These are phyloP conservation scores for Xerocomus cyaneibrunnescens DNA, from an alignment of 1,284 basidiomycete species.

Conservation along the genomic window DNA sequence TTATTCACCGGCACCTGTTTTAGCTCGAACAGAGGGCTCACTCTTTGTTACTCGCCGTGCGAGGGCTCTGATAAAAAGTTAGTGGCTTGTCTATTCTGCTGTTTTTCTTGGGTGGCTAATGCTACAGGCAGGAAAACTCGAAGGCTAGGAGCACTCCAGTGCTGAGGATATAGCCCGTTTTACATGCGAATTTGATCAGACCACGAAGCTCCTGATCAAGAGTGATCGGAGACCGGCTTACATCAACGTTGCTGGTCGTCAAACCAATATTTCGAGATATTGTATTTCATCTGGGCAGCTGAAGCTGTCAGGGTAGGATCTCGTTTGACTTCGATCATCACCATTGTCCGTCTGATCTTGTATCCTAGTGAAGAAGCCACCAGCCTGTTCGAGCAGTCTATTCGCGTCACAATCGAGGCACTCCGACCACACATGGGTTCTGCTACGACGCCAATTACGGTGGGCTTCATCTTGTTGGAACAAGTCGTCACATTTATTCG, in stretches of 20 bases:
- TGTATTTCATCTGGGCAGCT: background rate
- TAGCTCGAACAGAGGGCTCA: background rate
- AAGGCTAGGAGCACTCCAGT: background rate
- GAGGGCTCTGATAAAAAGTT: background rate
- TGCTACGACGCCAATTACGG: slow-evolving; percentile 29
- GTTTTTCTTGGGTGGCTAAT: background rate
- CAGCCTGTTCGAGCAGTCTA: slow-evolving; percentile 35
- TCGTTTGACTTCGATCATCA: background rate
- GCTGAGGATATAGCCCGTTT: background rate
- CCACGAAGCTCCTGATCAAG: too few relatives aligned
- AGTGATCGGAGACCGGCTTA: too few relatives aligned
- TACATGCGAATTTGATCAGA: background rate
- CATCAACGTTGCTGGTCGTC: background rate
- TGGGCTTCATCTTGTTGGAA: slow-evolving; percentile 11
- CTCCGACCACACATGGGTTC: slow-evolving; percentile 33
- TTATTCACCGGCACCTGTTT: background rate
- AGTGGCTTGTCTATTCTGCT: background rate
- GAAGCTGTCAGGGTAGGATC: background rate
- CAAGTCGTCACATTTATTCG: background rate
- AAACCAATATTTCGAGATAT: background rate
- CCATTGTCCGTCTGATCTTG: slow-evolving; percentile 20
- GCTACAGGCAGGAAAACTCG: background rate
- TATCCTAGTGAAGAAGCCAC: slow-evolving; percentile 43
- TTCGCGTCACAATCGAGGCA: slow-evolving; percentile 23
- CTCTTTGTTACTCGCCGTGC: background rate